Evolutionary conservation across 306 rosid genomes (phyloP).

Genomic region (Purshia tridentata): DNA sequence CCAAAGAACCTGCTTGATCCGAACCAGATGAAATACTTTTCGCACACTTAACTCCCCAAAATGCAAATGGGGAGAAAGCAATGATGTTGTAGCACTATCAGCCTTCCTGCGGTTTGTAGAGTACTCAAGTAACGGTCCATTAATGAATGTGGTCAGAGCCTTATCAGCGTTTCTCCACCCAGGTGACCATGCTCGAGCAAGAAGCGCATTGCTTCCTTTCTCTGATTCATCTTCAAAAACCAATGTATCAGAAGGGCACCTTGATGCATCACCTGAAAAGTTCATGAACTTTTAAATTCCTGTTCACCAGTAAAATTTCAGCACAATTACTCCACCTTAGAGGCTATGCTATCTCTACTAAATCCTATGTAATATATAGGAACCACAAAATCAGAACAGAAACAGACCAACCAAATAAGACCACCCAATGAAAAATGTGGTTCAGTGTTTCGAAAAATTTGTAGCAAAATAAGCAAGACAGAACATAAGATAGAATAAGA

Average conservation of each 20-base stretch:
- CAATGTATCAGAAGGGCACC: constrained; percentile 56
- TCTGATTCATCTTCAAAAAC: constrained; percentile 86
- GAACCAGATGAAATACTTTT: constrained; percentile 83
- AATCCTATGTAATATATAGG: neutral
- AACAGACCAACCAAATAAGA: neutral
- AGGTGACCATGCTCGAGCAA: constrained; percentile 98
- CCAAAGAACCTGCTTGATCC: constrained; percentile 97
- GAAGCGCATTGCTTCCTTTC: constrained; percentile 98
- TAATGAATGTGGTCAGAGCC: constrained; percentile 75
- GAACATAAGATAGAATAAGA: constrained; percentile 5
- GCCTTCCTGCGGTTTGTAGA: constrained; percentile 87
- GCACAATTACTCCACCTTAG: neutral
- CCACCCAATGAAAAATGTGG: constrained; percentile 7
- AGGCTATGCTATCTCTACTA: neutral
- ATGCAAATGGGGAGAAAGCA: constrained; percentile 94
- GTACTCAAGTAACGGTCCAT: constrained; percentile 87
- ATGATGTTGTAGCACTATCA: constrained; percentile 87
- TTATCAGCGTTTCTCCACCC: constrained; percentile 99
- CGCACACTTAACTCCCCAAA: constrained; percentile 97
- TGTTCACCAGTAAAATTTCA: neutral
- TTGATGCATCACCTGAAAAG: constrained; percentile 70
- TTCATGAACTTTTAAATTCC: neutral
- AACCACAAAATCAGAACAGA: neutral
- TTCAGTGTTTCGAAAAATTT: neutral
- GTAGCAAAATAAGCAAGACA: neutral